Base-by-base conservation (phyloP, 495 filamentous ascomycete genomes). In the Achaetomiella virescens region DNA sequence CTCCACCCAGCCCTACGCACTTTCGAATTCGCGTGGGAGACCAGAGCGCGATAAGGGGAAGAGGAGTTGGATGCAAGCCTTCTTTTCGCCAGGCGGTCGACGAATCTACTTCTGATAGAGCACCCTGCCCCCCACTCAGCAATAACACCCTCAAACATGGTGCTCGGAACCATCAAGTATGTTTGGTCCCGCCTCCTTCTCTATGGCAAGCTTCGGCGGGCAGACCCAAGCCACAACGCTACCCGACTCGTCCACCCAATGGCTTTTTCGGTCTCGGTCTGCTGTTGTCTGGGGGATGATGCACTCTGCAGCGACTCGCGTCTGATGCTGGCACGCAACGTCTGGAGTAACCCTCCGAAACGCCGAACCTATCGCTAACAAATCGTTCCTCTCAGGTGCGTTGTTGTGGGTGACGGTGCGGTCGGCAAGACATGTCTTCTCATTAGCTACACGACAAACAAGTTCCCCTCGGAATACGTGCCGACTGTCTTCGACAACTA, bases 401-500 rank as follows among this genome's bases (percentile, higher is more conserved):
- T 98, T 57, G 93, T 98, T 51, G 93, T 98, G 66, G 93, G 93
- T 72, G 93, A 98, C 72, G 93, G 93, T 90, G 93, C 93, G 55
- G 93, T 98, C 56, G 93, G 93, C 64, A 98, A 98, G 81, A 98
- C 93, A 43, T 98, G 93, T 74, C 84, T 98, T 51, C 82, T 98
- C 67, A 98, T 98, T 76, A 95, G 89, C 64, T 98, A 98, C 76
- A 98, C 93, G 40, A 98, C 93, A 60, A 98, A 98, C 80, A 98
- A 98, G 64, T 98, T 98, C 75, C 93, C 93, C 10, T 96, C 91
- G 59, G 93, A 98, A 90, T 98, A 98, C 69, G 93, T 98, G 20
- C 93, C 93, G 21, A 98, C 93, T 20, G 93, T 98, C 31, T 98
- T 98, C 72, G 93, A 98, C 71, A 98, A 98, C 75, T 98, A 98